Evolutionary conservation across 306 rosid species (phyloP), one percentile per base, ranked within the genome.

Genomic region (Pueraria montana): DNA sequence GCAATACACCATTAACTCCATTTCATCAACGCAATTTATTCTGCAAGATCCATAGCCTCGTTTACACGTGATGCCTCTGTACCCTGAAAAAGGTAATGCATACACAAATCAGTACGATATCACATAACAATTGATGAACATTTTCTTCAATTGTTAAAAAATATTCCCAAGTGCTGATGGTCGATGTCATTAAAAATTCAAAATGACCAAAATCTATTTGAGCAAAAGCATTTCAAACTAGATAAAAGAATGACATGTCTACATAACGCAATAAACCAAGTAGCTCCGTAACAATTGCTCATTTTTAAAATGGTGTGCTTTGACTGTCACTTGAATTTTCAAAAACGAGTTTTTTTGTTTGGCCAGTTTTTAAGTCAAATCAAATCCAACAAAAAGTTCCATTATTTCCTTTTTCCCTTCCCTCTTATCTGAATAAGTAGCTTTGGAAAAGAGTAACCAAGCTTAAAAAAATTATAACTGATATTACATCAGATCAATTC

Each of bases 21-120:
- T 82, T 94, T 94, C 88, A 94, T 56, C 0, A 89, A 87, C 8
- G 98, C 98, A 82, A 96, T 91, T 23, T 83, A 64, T 40, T 88
- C 78, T 4, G 98, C 99, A 65, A 94, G 88, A 63, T 87, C 88
- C 58, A 96, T 88, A 4, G 97, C 97, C 89, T 94, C 99, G 2
- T 87, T 83, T 73, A 96, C 68, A 0, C 69, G 89, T 17, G 96
- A 87, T 48, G 97, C 97, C 76, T 96, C 97, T 10, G 91, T 92
- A 64, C 99, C 99, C 99, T 96, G 98, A 21, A 84, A 85, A 9
- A 3, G n/a, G 18, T 14, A 36, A 13, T n/a, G 27, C 6, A 34
- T 55, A 50, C 55, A 64, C 18, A 46, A 61, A 56, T 88, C 52
- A 85, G 69, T 1, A 26, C 10, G 63, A 10, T 46, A 24, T 9